Percentiles rank a stretch among this genome's conserved stretches.
These are phyloP conservation scores for Avena atlantica DNA, from an alignment of 176 grass and related monocot genomes.

Conservation along the genomic window DNA sequence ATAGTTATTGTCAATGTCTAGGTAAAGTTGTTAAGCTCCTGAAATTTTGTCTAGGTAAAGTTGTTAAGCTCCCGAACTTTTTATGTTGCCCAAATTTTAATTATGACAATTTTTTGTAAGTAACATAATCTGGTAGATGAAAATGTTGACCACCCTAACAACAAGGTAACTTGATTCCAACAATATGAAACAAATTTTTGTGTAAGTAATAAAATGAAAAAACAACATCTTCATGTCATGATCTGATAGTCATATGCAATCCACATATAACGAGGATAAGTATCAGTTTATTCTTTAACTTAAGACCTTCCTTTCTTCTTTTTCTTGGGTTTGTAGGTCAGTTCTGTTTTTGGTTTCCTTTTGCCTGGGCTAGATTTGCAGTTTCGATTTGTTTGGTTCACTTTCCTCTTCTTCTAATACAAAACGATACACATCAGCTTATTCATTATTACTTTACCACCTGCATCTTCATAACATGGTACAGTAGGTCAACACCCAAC, in stretches of 20 bases:
- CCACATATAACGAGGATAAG: background rate
- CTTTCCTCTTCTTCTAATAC: too few relatives aligned
- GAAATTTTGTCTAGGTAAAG: background rate
- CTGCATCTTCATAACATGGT: background rate
- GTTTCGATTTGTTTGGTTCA: too few relatives aligned
- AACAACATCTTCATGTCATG: background rate
- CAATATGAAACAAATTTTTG: background rate
- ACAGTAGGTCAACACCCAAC: background rate
- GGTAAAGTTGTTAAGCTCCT: background rate
- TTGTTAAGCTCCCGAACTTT: background rate
- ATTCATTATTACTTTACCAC: background rate
- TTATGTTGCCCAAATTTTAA: background rate
- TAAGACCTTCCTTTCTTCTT: too few relatives aligned
- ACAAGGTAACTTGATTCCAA: background rate
- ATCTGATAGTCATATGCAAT: background rate
- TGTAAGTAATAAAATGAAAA: background rate
- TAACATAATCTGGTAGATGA: slow-evolving; percentile 16
- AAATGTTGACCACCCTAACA: background rate
- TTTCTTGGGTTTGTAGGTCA: too few relatives aligned
- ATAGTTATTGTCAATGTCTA: background rate
- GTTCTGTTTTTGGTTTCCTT: too few relatives aligned
- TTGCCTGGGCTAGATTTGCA: too few relatives aligned
- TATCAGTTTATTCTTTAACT: background rate
- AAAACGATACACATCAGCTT: background rate
- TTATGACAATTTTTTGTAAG: background rate